Conservation (phyloP, 106 monocot genomes). For the Phalaenopsis equestris region DNA sequence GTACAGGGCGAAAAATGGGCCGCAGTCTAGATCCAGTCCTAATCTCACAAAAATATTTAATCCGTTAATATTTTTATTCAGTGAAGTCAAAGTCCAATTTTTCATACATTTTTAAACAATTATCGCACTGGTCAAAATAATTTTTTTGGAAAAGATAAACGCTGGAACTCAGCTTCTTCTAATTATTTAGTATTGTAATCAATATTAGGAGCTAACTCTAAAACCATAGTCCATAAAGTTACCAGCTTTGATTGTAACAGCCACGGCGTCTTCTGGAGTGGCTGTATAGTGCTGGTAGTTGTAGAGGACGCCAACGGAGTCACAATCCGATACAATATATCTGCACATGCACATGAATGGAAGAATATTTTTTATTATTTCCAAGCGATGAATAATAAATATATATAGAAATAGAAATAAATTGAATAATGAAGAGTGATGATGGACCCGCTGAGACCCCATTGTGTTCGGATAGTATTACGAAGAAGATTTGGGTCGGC, state of each 20-base stretch:
- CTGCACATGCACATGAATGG: conserved; percentile 1
- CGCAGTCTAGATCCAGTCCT: conserved; percentile 79
- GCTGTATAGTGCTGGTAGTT: conserved; percentile 12
- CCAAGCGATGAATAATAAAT: too few species aligned
- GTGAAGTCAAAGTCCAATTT: too few species aligned
- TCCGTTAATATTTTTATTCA: too few species aligned
- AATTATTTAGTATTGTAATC: too few species aligned
- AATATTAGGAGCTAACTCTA: too few species aligned
- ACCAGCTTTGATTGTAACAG: conserved; percentile 33
- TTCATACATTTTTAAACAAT: too few species aligned
- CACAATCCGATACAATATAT: conserved; percentile 60
- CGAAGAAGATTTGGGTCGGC: conserved; percentile 29
- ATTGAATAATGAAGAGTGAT: neutral
- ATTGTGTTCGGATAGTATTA: conserved; percentile 23
- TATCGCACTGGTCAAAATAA: too few species aligned
- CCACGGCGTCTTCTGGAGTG: conserved; percentile 30
- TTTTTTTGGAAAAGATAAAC: too few species aligned
- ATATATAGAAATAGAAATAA: neutral
- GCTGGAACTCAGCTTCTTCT: too few species aligned
- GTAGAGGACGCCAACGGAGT: conserved; percentile 24
- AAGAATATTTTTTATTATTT: neutral
- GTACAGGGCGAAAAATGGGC: conserved; percentile 53
- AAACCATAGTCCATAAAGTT: neutral
- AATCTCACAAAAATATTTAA: neutral
- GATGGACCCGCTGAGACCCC: conserved; percentile 44